phyloP scores from a whole-genome alignment of 108 stramenopile genomes.

The Poteriospumella lacustris region DNA sequence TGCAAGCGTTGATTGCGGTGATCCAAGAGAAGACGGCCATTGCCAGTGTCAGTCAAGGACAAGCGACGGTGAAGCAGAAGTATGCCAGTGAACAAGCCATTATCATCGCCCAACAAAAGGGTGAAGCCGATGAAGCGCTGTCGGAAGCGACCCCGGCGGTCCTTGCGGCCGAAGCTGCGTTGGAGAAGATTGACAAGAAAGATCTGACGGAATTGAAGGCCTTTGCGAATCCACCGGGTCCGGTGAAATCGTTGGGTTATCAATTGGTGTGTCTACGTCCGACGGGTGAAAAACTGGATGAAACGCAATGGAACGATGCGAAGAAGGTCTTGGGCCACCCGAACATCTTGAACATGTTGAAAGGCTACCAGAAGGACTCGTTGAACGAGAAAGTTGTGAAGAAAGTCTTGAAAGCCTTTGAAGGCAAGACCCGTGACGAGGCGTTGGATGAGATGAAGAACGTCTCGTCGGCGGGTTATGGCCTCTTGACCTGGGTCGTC shows the following conservation, averaged over 20 bases:
- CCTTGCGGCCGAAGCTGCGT: constrained; percentile 59
- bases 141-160: constrained; percentile 62
- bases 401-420: constrained; percentile 46
- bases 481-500: constrained; percentile 59
- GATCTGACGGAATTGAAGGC: constrained; percentile 62
- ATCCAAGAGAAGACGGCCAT: constrained; percentile 55
- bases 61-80: constrained; percentile 55
- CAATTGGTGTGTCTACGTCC: constrained; percentile 49
- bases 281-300: constrained; percentile 57
- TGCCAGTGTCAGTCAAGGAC: constrained; percentile 54
- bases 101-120: constrained; percentile 51
- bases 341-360: constrained; percentile 52
- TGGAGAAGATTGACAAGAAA: constrained; percentile 61
- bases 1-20: constrained; percentile 51
- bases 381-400: constrained; percentile 58
- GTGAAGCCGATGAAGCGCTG: constrained; percentile 58
- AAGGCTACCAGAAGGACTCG: constrained; percentile 60
- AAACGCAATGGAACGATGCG: constrained; percentile 56
- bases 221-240: constrained; percentile 56
- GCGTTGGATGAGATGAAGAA: constrained; percentile 57
- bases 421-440: constrained; percentile 43
- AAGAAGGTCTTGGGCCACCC: constrained; percentile 61
- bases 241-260: constrained; percentile 41
- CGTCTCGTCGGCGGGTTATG: constrained; percentile 56
- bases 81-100: constrained; percentile 44